A percentile compares a stretch with the other conserved stretches of the same genome.
Conservation (phyloP, 1,284 basidiomycete species). For the Cryptococcus hybrid region DNA sequence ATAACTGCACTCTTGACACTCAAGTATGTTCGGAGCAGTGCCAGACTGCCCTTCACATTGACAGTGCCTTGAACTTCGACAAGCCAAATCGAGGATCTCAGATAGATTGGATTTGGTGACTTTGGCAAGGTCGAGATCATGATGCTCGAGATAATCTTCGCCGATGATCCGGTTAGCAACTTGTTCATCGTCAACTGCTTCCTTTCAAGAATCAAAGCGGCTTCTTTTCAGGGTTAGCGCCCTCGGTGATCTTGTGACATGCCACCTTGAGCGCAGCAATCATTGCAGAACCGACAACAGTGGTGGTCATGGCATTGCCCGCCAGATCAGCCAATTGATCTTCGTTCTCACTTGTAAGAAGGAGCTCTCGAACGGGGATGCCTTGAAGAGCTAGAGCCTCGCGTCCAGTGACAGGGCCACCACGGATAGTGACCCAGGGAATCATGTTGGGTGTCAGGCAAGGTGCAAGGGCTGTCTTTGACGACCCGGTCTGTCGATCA, state of each 20-base stretch:
- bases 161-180: conserved; percentile 64
- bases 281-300: conserved; percentile 89
- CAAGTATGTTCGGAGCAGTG: conserved; percentile 66
- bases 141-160: conserved; percentile 62
- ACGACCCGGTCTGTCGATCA: conserved; percentile 78
- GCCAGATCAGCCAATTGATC: conserved; percentile 93
- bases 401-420: conserved; percentile 91
- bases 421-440: conserved; percentile 90
- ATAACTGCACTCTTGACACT: conserved; percentile 72
- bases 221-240: conserved; percentile 55
- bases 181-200: conserved; percentile 48
- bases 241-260: conserved; percentile 62
- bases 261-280: conserved; percentile 73
- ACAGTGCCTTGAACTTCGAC: conserved; percentile 74
- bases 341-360: conserved; percentile 88
- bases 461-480: conserved; percentile 77
- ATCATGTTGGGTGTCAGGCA: conserved; percentile 96
- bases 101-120: conserved; percentile 55
- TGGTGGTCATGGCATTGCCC: conserved; percentile 96
- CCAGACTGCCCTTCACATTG: conserved; percentile 82
- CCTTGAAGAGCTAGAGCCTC: conserved; percentile 93
- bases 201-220: conserved; percentile 50
- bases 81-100: conserved; percentile 64
- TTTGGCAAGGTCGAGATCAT: conserved; percentile 68
- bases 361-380: conserved; percentile 83